Base-by-base conservation (phyloP, 495 filamentous ascomycete genomes). In the Bacidia rubella region DNA sequence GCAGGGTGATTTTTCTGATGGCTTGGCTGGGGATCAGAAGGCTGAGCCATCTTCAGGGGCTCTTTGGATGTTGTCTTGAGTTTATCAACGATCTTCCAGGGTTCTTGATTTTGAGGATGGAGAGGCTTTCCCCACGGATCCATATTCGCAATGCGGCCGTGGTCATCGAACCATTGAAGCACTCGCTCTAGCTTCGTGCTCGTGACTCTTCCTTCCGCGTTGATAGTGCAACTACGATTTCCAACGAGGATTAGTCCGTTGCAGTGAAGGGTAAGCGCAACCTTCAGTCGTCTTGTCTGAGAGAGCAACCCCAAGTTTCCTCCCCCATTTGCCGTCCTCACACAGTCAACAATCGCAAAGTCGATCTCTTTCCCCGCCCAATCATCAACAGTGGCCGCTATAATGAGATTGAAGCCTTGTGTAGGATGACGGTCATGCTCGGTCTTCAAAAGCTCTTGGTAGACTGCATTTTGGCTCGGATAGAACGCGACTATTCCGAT, bases 201-300 rank as follows among this genome's bases (percentile, higher is more conserved):
- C 4, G 25, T 32, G 5, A 48, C 22, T 25, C 19, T 48, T 9
- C 46, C 46, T 9, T 48, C 15, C 12, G 19, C 11, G 15, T 12
- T 25, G 4, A 25, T 22, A 4, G 25, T 32, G 23, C 46, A 48
- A 23, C 11, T 21, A 5, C 46, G 46, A 26, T 48, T 19, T 23
- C 46, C 46, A 15, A 48, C 22, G 3, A 48, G 12, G 23, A 48
- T 48, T 10, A 48, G 46, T 48, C 46, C 46, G 19, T 48, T 25
- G 11, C 12, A 5, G 25, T 48, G 46, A 9, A 48, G 4, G 4
- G 46, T 23, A 12, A 48, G 46, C 3, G 25, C 21, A 10, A 32
- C 46, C 19, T 25, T 48, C 23, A 48, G 19, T 21, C 46, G 21
- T 12, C 21, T 21, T 9, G 12, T 12, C 19, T 48, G 46, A 7